Evolutionary conservation across 768 basidiomycete genomes (phyloP), one percentile per base, ranked within the genome.

Genomic region (Macrolepiota dolichaula): DNA sequence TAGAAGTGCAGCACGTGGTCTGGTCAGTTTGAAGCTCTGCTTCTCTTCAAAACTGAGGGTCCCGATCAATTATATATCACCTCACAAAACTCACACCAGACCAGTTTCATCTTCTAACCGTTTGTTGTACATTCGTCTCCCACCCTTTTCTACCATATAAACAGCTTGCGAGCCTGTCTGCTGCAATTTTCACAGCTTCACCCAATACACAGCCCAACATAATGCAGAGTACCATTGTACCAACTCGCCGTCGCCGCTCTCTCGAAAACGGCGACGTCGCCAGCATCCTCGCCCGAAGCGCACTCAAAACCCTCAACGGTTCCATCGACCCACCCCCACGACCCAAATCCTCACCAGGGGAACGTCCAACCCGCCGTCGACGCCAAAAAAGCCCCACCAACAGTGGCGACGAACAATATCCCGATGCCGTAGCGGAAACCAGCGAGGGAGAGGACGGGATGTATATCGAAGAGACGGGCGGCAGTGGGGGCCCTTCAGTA

Each of bases 261-360:
- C 70, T 78, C 76, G 62, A 76, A 70, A 65, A 74, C 67, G 68
- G 70, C 69, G 51, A 75, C 65, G 62, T 68, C 63, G 55, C 70
- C 62, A 51, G 59, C 9, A 15, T 60, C 46, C n/a, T 60, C 44
- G 59, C 59, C 7, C 51, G 51, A 17, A 46, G 25, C 17, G 36
- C 49, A 2, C 22, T 55, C 7, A 55, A 55, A 13, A 36, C 11
- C 13, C 47, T 49, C 11, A 65, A 64, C 51, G 35, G 57, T 70
- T 55, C 57, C 62, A 66, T 82, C 24, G 67, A 76, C 1, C 83
- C 85, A 5, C 86, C 85, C 6, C 88, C 86, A 3, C 81, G 89
- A 19, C 89, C 89, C 19, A 89, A 91, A 70, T 89, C 87, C 13
- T 88, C 89, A 0, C 89, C 89, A 1, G 79, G 85, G 29, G 86